Conservation (phyloP, 139 green algal species). For the Ostreobium quekettii region DNA sequence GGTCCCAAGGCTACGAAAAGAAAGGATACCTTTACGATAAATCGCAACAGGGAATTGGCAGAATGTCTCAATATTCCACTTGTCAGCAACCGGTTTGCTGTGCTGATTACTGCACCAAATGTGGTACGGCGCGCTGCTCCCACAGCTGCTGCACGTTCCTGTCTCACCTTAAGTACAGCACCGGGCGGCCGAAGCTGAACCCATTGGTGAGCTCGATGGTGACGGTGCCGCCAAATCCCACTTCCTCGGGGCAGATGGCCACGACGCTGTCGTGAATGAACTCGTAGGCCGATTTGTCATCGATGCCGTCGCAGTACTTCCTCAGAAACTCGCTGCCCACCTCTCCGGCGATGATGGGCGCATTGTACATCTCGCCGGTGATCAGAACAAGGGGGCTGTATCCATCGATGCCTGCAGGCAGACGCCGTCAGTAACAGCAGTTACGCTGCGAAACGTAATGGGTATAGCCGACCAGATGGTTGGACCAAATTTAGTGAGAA, state of each 20-base stretch:
- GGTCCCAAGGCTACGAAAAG: too few relatives aligned
- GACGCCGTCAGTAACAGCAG: too few relatives aligned
- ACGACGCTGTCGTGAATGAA: neutral
- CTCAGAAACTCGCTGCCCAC: neutral
- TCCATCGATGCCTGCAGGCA: neutral
- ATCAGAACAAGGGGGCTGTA: neutral
- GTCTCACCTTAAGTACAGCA: slow-evolving; percentile 6
- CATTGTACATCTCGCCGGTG: slow-evolving; percentile 1
- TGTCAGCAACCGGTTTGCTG: neutral
- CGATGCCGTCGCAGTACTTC: neutral
- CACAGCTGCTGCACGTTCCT: too few relatives aligned
- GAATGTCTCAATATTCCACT: neutral
- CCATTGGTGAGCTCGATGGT: slow-evolving; percentile 6
- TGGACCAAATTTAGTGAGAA: too few relatives aligned
- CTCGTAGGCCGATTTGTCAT: neutral
- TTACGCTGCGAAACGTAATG: too few relatives aligned
- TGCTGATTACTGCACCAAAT: neutral
- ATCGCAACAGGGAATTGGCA: too few relatives aligned
- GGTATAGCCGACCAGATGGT: too few relatives aligned
- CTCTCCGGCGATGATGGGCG: neutral
- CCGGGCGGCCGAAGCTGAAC: slow-evolving; percentile 2
- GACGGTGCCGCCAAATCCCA: neutral
- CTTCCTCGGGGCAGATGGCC: neutral
- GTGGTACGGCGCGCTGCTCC: too few relatives aligned
- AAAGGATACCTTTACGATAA: too few relatives aligned